Evolutionary conservation across 2,329 filamentous ascomycete species (phyloP).

Genomic region (Sordariomycetes sp.): DNA sequence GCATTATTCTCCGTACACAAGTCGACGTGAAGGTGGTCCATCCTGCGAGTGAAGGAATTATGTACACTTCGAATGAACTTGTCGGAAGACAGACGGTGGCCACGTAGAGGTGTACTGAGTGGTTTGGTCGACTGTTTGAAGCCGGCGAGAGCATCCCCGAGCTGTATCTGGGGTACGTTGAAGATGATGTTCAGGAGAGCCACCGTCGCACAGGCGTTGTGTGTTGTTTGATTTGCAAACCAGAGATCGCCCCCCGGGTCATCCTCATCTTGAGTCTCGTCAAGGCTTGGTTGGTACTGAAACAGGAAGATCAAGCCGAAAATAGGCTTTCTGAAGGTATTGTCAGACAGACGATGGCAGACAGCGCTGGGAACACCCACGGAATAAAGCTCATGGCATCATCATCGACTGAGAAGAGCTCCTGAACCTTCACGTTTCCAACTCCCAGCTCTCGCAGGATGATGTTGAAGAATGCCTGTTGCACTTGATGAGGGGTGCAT

Average conservation of each 20-base stretch:
- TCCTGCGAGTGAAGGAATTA: slow-evolving; percentile 76
- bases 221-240: slow-evolving; percentile 88
- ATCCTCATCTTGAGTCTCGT: slow-evolving; percentile 43
- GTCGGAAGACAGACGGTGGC: slow-evolving; percentile 65
- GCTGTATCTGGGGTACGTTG: slow-evolving; percentile 58
- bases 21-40: slow-evolving; percentile 68
- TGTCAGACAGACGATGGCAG: neutral
- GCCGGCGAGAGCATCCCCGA: slow-evolving; percentile 59
- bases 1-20: slow-evolving; percentile 53
- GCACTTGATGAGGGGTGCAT: too few relatives aligned
- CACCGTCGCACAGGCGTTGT: slow-evolving; percentile 86
- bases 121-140: slow-evolving; percentile 66
- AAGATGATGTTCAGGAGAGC: slow-evolving; percentile 90
- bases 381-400: slow-evolving; percentile 53
- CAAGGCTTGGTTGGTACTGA: slow-evolving; percentile 50
- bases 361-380: slow-evolving; percentile 27
- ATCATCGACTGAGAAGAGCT: slow-evolving; percentile 66
- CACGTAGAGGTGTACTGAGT: slow-evolving; percentile 64
- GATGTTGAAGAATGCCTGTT: slow-evolving; percentile 71
- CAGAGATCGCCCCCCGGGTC: slow-evolving; percentile 56
- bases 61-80: slow-evolving; percentile 72
- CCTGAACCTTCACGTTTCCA: slow-evolving; percentile 61
- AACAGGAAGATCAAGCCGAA: slow-evolving; percentile 88
- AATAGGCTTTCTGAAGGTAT: slow-evolving; percentile 51
- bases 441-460: slow-evolving; percentile 77